phyloP scores from a whole-genome alignment of 768 basidiomycete genomes.

The Lactifluus subvellereus region DNA sequence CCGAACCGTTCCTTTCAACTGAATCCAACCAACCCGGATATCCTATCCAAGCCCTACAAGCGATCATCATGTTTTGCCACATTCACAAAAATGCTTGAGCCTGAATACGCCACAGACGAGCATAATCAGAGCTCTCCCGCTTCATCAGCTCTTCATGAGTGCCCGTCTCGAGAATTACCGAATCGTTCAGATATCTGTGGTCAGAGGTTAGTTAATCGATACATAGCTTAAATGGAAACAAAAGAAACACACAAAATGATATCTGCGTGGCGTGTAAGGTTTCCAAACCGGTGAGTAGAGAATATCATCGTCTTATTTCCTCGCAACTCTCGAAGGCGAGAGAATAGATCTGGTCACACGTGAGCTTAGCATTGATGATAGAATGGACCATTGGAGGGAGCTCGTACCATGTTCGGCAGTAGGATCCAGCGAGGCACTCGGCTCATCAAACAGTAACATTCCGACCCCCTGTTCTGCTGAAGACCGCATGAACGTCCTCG shows the following conservation, averaged over 20 bases:
- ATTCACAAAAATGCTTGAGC: constrained; percentile 52
- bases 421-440: constrained; percentile 68
- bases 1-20: no score
- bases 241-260: constrained; percentile 12
- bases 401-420: constrained; percentile 61
- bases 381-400: neutral
- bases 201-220: neutral
- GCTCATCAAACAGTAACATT: constrained; percentile 67
- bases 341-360: constrained; percentile 50
- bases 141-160: constrained; percentile 57
- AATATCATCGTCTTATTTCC: constrained; percentile 82
- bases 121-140: constrained; percentile 53
- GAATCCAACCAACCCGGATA: neutral
- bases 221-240: neutral
- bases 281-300: constrained; percentile 67
- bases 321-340: constrained; percentile 57
- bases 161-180: constrained; percentile 55
- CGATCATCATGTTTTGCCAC: neutral
- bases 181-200: constrained; percentile 62
- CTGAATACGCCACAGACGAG: constrained; percentile 67
- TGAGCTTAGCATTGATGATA: constrained; percentile 19
- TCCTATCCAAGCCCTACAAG: no score
- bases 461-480: constrained; percentile 43
- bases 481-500: constrained; percentile 66
- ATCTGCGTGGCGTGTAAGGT: constrained; percentile 53